Evolutionary conservation across 441 rosid genomes (phyloP), one percentile per base, ranked within the genome.

Genomic region (Gossypium schwendimanii): DNA sequence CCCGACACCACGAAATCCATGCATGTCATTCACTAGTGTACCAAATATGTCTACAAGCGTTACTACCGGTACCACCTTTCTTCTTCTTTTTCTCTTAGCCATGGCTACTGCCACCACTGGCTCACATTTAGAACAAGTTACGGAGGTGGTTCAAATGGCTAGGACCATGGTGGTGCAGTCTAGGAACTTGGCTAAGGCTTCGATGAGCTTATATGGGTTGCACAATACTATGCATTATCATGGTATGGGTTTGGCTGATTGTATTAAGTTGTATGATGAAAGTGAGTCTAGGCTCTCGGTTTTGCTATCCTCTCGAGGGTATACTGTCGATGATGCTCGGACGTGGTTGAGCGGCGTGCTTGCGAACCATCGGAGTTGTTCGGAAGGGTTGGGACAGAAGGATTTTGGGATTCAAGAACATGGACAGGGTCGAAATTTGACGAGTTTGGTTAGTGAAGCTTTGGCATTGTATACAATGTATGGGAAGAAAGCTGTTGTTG

Each of bases 321-420:
- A 77, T 64, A 80, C 80, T 0, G 17, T 55, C 0, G 88, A 87
- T 21, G 93, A 90, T 65, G 88, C 81, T 67, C 75, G 77, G 3
- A 75, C 91, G 33, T 88, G 96, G 97, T 75, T 92, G 17, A 90
- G 91, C 28, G 78, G 89, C 36, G 88, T 82, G 75, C 81, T 81
- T 0, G 83, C 89, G 0, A 85, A 84, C 74, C 97, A 87, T 67
- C 74, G 80, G 82, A 85, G 85, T 71, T 90, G 96, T 77, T 78
- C 87, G 69, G 88, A 92, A 58, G 89, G 92, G 8, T 79, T 87
- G 74, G 73, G 10, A 0, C 82, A 81, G 77, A 73, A 69, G 33
- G 81, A 78, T 45, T 63, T 31, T 20, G 21, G 70, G 33, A 20
- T n/a, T 74, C 67, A 44, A 54, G 77, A 20, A 69, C 63, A 4